phyloP scores from a whole-genome alignment of 2,329 filamentous ascomycete genomes.

The Lachnellula subtilissima region DNA sequence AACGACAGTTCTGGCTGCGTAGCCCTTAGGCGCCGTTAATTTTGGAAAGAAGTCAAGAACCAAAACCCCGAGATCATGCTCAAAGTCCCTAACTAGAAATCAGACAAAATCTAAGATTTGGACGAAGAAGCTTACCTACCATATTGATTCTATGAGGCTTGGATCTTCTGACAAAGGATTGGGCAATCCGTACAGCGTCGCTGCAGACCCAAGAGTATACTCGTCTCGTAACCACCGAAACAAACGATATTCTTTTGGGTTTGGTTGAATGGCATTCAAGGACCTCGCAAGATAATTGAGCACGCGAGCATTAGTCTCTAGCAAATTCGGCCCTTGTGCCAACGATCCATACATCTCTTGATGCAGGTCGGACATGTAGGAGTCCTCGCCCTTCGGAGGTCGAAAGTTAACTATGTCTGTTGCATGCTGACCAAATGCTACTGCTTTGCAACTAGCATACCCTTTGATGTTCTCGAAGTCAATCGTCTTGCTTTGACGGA shows the following conservation, averaged over 20 bases:
- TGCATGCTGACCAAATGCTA: conserved; percentile 3
- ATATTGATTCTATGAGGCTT: conserved; percentile 34
- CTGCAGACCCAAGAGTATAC: conserved; percentile 28
- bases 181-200: conserved; percentile 39
- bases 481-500: conserved; percentile 35
- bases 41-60: conserved; percentile 29
- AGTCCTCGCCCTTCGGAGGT: neutral
- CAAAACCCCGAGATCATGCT: conserved; percentile 24
- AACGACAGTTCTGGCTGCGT: conserved; percentile 33
- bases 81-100: conserved; percentile 22
- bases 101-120: neutral
- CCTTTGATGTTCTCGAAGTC: conserved; percentile 33
- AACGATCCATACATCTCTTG: conserved; percentile 8
- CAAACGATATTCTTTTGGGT: conserved; percentile 1
- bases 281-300: conserved; percentile 32
- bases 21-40: conserved; percentile 29
- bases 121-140: conserved; percentile 28
- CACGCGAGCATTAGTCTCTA: conserved; percentile 29
- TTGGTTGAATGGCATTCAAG: conserved; percentile 23
- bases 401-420: conserved; percentile 1
- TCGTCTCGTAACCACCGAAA: conserved; percentile 7
- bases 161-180: conserved; percentile 37
- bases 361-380: conserved; percentile 8
- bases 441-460: conserved; percentile 3
- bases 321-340: conserved; percentile 1